Percentiles rank a stretch among this genome's conserved stretches.
phyloP scores from a whole-genome alignment of 2,329 filamentous ascomycete species.

The Pseudogymnoascus sp. region DNA sequence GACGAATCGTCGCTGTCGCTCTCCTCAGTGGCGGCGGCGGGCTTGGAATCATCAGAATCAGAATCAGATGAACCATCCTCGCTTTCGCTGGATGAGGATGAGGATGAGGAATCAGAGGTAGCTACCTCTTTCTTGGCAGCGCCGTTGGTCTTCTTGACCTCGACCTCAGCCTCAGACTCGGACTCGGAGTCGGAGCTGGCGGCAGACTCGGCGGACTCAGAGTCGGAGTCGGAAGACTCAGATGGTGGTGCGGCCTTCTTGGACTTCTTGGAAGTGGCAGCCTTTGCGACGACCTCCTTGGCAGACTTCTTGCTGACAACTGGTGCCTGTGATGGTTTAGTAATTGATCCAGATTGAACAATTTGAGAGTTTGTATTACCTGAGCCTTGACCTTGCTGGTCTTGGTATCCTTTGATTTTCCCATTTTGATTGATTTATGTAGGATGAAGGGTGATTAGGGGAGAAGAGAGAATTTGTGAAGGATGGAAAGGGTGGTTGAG shows the following conservation, averaged over 20 bases:
- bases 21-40: constrained; percentile 22
- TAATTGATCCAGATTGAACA: constrained; percentile 58
- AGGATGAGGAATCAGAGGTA: constrained; percentile 30
- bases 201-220: constrained; percentile 30
- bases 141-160: constrained; percentile 22
- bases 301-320: constrained; percentile 59
- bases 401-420: constrained; percentile 57
- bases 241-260: constrained; percentile 40
- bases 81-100: constrained; percentile 12
- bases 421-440: constrained; percentile 41
- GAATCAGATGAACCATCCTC: constrained; percentile 15
- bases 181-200: constrained; percentile 25
- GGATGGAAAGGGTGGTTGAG: constrained; percentile 11
- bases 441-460: constrained; percentile 2
- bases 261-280: constrained; percentile 34
- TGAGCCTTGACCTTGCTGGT: constrained; percentile 42
- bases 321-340: constrained; percentile 56
- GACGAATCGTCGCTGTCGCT: constrained; percentile 25
- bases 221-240: constrained; percentile 34
- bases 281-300: constrained; percentile 44
- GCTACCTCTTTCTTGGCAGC: constrained; percentile 29
- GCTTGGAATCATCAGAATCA: constrained; percentile 21
- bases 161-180: constrained; percentile 25
- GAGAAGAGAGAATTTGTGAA: constrained; percentile 5
- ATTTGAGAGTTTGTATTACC: constrained; percentile 38